These are phyloP conservation scores for Cryptococcus jaspeensis DNA, from an alignment of 1,284 basidiomycete genomes.

Conservation along the genomic window DNA sequence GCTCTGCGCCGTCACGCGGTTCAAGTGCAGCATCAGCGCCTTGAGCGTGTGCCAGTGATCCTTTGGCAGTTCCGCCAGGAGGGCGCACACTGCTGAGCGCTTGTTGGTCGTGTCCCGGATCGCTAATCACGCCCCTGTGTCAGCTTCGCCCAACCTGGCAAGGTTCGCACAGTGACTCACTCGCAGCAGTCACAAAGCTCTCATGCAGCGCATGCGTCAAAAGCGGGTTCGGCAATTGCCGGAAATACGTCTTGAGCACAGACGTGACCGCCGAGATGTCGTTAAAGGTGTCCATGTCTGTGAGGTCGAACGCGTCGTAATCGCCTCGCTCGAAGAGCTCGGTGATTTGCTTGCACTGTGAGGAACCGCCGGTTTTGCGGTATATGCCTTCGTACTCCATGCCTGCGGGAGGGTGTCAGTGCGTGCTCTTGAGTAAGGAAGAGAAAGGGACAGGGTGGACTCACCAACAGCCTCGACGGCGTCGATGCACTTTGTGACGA, in stretches of 20 bases:
- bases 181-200: conserved; percentile 73
- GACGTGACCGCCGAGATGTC: conserved; percentile 96
- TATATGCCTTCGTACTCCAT: conserved; percentile 70
- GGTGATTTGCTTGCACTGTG: conserved; percentile 88
- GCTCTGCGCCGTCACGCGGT: conserved; percentile 70
- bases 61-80: conserved; percentile 75
- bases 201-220: conserved; percentile 90
- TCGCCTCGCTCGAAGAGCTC: conserved; percentile 92
- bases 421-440: background rate
- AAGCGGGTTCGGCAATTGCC: conserved; percentile 82
- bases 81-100: conserved; percentile 62
- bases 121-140: conserved; percentile 35
- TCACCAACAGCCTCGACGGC: conserved; percentile 82
- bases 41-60: conserved; percentile 86
- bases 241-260: conserved; percentile 95
- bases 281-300: conserved; percentile 82
- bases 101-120: conserved; percentile 66
- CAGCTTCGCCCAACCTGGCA: background rate
- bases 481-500: conserved; percentile 93
- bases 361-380: conserved; percentile 91
- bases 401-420: conserved; percentile 19
- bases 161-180: conserved; percentile 41
- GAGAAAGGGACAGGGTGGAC: conserved; percentile 34
- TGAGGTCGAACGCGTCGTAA: conserved; percentile 81
- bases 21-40: conserved; percentile 79